Evolutionary conservation across 805 yeast species (phyloP).

Genomic region (Kodamaea jinghongensis): DNA sequence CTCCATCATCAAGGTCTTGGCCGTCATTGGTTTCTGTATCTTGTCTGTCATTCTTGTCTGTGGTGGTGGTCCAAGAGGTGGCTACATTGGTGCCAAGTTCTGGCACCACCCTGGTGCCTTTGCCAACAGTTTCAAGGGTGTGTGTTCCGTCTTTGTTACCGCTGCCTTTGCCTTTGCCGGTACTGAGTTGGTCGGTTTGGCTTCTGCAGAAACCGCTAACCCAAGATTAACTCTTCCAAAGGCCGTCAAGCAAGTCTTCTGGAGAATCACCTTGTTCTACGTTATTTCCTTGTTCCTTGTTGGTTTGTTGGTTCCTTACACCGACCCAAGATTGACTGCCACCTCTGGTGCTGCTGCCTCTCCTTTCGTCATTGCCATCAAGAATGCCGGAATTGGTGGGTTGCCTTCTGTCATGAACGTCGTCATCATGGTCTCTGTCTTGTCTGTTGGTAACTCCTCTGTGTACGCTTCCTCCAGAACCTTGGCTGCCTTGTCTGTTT

Average conservation of each 20-base stretch:
- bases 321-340: slow-evolving; percentile 47
- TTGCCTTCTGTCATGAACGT: slow-evolving; percentile 71
- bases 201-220: slow-evolving; percentile 73
- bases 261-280: slow-evolving; percentile 76
- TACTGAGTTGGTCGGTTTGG: slow-evolving; percentile 68
- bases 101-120: slow-evolving; percentile 72
- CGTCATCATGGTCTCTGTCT: slow-evolving; percentile 63
- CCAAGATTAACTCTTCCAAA: slow-evolving; percentile 67
- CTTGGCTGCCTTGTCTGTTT: slow-evolving; percentile 62
- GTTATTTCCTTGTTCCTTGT: slow-evolving; percentile 50
- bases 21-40: slow-evolving; percentile 57
- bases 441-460: slow-evolving; percentile 73
- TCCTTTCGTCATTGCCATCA: slow-evolving; percentile 72
- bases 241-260: slow-evolving; percentile 79
- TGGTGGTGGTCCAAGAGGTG: slow-evolving; percentile 56
- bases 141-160: slow-evolving; percentile 68
- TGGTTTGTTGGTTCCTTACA: slow-evolving; percentile 73
- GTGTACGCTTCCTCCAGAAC: slow-evolving; percentile 71
- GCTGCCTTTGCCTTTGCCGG: slow-evolving; percentile 80
- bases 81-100: slow-evolving; percentile 54
- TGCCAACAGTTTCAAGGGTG: slow-evolving; percentile 63
- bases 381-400: slow-evolving; percentile 62
- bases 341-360: slow-evolving; percentile 58
- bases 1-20: slow-evolving; percentile 61
- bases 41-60: slow-evolving; percentile 51